Evolutionary conservation across 2,329 filamentous ascomycete species (phyloP).

Genomic region (Diplodia mutila): DNA sequence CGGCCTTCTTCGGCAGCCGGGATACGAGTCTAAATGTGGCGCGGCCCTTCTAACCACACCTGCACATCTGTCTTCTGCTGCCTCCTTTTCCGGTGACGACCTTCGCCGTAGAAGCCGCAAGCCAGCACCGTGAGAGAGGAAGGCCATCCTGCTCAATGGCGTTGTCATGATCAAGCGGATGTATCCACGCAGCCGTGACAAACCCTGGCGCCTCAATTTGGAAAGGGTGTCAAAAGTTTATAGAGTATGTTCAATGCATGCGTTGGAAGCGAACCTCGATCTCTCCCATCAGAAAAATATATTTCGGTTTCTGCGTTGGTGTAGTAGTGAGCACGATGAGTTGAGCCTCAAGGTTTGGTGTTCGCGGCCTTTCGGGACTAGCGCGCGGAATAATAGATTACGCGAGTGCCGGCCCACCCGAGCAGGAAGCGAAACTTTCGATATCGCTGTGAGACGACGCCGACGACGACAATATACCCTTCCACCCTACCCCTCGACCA

Average conservation of each 20-base stretch:
- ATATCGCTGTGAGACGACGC: conserved; percentile 24
- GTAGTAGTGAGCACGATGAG: not conserved
- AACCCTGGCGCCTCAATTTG: not conserved
- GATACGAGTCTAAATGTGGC: conserved; percentile 14
- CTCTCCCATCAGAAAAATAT: not conserved
- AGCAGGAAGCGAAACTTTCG: conserved; percentile 24
- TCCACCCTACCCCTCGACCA: conserved; percentile 32
- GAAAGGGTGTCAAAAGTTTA: not conserved
- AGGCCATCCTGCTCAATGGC: not conserved
- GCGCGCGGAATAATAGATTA: conserved; percentile 16
- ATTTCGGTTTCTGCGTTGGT: not conserved
- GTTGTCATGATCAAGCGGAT: not conserved
- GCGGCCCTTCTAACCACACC: not conserved
- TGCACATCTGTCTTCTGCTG: not conserved
- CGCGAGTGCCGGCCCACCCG: conserved; percentile 14
- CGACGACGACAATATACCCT: conserved; percentile 27
- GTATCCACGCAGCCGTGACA: not conserved
- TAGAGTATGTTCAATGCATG: not conserved
- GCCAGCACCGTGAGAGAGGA: not conserved
- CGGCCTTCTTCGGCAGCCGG: not conserved
- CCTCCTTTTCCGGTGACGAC: not conserved
- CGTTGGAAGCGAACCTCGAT: not conserved
- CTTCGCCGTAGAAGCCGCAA: not conserved
- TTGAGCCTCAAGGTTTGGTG: not conserved
- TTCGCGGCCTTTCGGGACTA: not conserved